phyloP scores from a whole-genome alignment of 805 yeast species.

The Saccharomycopsis synnaedendra region DNA sequence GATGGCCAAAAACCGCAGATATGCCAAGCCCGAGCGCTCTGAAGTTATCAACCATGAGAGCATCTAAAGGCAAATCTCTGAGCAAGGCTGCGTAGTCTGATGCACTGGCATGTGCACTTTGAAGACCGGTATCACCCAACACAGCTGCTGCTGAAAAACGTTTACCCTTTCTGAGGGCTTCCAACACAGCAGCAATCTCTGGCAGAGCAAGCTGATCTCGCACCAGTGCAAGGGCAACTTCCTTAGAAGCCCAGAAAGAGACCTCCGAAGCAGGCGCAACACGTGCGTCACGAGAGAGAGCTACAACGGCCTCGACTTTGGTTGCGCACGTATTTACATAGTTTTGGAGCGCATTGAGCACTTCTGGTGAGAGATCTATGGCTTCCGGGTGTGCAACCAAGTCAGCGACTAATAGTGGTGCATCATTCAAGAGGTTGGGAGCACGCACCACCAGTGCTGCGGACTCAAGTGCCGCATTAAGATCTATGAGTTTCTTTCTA shows the following conservation, averaged over 20 bases:
- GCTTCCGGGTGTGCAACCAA: too few relatives aligned
- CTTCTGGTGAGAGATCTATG: too few relatives aligned
- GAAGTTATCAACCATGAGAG: constrained; percentile 38
- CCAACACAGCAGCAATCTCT: constrained; percentile 46
- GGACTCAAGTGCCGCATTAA: too few relatives aligned
- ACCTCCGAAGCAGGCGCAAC: too few relatives aligned
- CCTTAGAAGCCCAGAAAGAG: constrained; percentile 67
- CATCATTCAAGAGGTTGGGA: too few relatives aligned
- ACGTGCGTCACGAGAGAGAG: too few relatives aligned
- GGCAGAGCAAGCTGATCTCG: constrained; percentile 45
- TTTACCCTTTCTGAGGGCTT: constrained; percentile 54
- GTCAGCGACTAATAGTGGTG: too few relatives aligned
- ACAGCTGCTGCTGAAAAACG: constrained; percentile 72
- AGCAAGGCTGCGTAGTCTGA: constrained; percentile 50
- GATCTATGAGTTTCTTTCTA: too few relatives aligned
- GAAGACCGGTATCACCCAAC: constrained; percentile 59
- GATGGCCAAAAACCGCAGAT: constrained; percentile 40
- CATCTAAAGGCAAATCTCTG: constrained; percentile 59
- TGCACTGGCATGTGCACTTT: constrained; percentile 39
- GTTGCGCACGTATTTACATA: too few relatives aligned
- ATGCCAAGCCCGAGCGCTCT: constrained; percentile 34
- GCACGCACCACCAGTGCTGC: too few relatives aligned
- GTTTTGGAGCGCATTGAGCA: too few relatives aligned
- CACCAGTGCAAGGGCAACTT: constrained; percentile 42
- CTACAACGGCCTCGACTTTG: too few relatives aligned